A percentile compares a stretch with the other conserved stretches of the same genome.
These are phyloP conservation scores for Chrysoporthe deuterocubensis DNA, from an alignment of 2,329 filamentous ascomycete genomes.

Conservation along the genomic window DNA sequence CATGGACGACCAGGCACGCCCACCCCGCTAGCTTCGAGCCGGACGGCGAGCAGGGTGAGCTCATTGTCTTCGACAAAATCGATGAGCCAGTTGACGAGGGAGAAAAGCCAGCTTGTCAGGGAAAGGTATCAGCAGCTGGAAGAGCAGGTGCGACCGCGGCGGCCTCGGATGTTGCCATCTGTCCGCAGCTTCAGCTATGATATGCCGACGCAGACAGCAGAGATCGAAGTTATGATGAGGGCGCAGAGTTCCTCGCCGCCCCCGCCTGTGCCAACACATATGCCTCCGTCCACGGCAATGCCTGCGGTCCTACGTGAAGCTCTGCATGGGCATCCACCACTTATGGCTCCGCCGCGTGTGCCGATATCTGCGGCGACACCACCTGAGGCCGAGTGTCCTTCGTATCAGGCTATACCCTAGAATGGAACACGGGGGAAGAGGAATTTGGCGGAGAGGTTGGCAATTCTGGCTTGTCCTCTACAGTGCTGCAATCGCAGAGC, in stretches of 20 bases:
- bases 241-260: conserved; percentile 15
- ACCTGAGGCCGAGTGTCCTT: neutral
- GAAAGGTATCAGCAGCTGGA: conserved; percentile 27
- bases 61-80: conserved; percentile 6
- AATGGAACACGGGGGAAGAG: neutral
- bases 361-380: neutral
- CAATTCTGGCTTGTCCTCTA: neutral
- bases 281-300: neutral
- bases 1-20: conserved; percentile 19
- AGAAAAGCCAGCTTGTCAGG: conserved; percentile 20
- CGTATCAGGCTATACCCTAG: neutral
- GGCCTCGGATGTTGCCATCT: conserved; percentile 18
- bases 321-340: neutral
- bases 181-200: conserved; percentile 27
- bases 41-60: conserved; percentile 9
- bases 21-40: neutral
- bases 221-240: conserved; percentile 26
- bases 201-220: conserved; percentile 22
- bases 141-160: conserved; percentile 18
- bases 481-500: neutral
- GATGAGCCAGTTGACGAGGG: neutral
- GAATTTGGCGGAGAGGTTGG: neutral
- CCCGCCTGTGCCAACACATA: neutral
- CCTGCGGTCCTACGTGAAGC: neutral
- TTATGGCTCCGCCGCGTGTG: neutral